Percentiles rank a stretch among this genome's conserved stretches.
phyloP scores from a whole-genome alignment of 148 eudicot species.

The Heliamphora exappendiculata region DNA sequence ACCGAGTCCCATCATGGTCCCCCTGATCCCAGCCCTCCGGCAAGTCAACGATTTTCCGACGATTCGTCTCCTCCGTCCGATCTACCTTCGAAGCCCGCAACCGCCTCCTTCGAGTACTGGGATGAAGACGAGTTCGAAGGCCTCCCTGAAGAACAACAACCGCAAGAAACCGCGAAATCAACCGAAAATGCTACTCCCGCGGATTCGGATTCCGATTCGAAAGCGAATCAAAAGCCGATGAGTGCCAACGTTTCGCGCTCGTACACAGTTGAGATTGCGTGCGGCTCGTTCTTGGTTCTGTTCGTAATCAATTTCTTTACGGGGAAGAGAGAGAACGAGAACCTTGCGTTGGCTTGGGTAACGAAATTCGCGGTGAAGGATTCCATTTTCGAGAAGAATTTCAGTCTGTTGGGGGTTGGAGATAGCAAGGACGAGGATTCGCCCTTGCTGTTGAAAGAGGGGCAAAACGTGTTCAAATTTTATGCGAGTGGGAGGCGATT shows the following conservation, averaged over 20 bases:
- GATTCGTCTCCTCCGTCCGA: conserved; percentile 21
- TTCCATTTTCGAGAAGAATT: conserved; percentile 75
- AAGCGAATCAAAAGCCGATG: neutral
- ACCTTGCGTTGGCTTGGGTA: conserved; percentile 77
- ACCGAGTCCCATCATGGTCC: conserved; percentile 32
- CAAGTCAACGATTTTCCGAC: neutral
- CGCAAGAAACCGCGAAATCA: conserved; percentile 11
- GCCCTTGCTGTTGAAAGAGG: conserved; percentile 78
- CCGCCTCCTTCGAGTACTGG: conserved; percentile 63
- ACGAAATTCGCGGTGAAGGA: conserved; percentile 56
- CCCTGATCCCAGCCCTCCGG: conserved; percentile 12
- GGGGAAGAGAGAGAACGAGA: conserved; percentile 80
- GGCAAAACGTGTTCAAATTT: conserved; percentile 75
- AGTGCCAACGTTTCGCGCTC: neutral
- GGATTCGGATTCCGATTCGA: conserved; percentile 12
- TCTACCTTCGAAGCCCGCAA: conserved; percentile 22
- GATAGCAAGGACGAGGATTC: conserved; percentile 85
- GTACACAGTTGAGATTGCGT: conserved; percentile 48
- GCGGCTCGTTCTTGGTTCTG: conserved; percentile 49
- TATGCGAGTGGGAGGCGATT: conserved; percentile 85
- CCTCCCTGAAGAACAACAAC: conserved; percentile 39
- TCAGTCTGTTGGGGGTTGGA: conserved; percentile 77
- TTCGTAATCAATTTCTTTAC: conserved; percentile 67
- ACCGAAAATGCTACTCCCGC: conserved; percentile 17
- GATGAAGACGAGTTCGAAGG: conserved; percentile 99